phyloP scores from a whole-genome alignment of 75 land plant genomes.

The Pseudotsuga menziesii region DNA sequence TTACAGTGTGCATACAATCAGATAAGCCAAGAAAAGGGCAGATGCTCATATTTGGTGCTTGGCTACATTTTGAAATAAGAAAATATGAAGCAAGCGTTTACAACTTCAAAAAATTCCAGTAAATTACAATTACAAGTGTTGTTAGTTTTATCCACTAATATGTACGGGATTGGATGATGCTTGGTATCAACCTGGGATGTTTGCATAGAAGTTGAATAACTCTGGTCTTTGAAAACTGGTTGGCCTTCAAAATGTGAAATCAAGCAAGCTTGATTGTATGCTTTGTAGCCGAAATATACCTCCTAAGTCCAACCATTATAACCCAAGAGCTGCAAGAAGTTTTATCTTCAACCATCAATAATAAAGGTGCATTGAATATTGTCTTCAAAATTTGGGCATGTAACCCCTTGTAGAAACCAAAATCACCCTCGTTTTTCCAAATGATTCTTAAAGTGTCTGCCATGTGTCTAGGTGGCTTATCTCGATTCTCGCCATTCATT shows the following conservation, averaged over 20 bases:
- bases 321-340: constrained; percentile 71
- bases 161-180: not conserved
- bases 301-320: constrained; percentile 59
- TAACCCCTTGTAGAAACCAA: constrained; percentile 87
- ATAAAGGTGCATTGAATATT: constrained; percentile 77
- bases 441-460: constrained; percentile 41
- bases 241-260: constrained; percentile 1
- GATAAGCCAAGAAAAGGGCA: not conserved
- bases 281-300: constrained; percentile 22
- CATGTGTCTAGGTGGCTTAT: constrained; percentile 36
- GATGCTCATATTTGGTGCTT: not conserved
- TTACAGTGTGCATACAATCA: not conserved
- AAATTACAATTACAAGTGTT: not conserved
- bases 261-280: constrained; percentile 29
- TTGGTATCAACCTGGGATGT: not conserved
- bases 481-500: constrained; percentile 3
- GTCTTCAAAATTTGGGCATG: constrained; percentile 91
- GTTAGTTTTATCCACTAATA: not conserved
- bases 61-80: too few relatives aligned
- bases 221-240: not conserved
- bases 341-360: constrained; percentile 95
- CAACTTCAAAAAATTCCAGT: not conserved
- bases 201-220: not conserved
- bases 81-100: too few relatives aligned
- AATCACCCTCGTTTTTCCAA: constrained; percentile 67